These are phyloP conservation scores for Plasmodium reichenowi DNA, from an alignment of 169 alveolate species.

Conservation along the genomic window DNA sequence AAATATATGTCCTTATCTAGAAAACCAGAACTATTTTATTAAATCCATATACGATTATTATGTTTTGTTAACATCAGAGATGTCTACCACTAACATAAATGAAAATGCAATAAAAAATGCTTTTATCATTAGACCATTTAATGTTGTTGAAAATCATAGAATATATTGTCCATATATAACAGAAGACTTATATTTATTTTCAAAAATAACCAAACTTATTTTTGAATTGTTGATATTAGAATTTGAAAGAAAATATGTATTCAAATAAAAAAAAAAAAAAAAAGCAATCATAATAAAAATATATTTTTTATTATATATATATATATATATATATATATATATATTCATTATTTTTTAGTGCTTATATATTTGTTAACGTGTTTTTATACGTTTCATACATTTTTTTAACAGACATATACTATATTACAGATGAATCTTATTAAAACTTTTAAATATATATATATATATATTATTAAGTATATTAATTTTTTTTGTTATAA, in stretches of 20 bases:
- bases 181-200: constrained; percentile 66
- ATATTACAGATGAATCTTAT: too few species aligned
- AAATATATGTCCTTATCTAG: constrained; percentile 18
- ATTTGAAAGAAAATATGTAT: constrained; percentile 49
- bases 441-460: too few species aligned
- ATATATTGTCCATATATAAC: constrained; percentile 62
- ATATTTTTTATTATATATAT: too few species aligned
- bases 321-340: too few species aligned
- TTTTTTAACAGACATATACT: too few species aligned
- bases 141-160: constrained; percentile 60
- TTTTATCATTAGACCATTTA: constrained; percentile 27
- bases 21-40: constrained; percentile 25
- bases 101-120: not conserved
- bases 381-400: too few species aligned
- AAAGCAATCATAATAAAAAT: too few species aligned
- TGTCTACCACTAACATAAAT: not conserved
- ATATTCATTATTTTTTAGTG: too few species aligned
- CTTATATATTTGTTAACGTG: too few species aligned
- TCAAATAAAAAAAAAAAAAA: constrained; percentile 13
- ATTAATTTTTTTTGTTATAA: too few species aligned
- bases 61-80: not conserved
- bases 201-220: constrained; percentile 61
- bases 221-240: constrained; percentile 62
- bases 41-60: constrained; percentile 35
- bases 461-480: too few species aligned